Evolutionary conservation across 2,329 filamentous ascomycete species (phyloP), one percentile per base, ranked within the genome.

Genomic region (Mycosphaerella sp.): DNA sequence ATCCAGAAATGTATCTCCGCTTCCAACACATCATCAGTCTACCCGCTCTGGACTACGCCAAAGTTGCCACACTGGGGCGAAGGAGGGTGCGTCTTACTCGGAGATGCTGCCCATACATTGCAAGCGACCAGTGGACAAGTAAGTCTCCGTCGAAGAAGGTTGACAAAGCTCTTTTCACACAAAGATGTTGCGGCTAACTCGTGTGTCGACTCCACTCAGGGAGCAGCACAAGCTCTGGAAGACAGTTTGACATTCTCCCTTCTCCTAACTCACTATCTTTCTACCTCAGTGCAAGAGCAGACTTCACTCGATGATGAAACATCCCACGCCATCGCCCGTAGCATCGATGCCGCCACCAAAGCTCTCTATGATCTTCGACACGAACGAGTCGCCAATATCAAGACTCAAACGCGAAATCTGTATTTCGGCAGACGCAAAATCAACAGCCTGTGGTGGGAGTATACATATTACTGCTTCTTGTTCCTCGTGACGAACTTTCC

Each of bases 61-160:
- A 62, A 66, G 6, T 66, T 80, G 2, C 73, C 74, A 1, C 69
- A 67, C 12, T 79, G 76, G 76, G 65, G 71, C 13, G 60, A 66
- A 6, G 63, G 71, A 14, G 70, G 75, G 0, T 71, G 78, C 7
- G 68, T 81, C 4, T 64, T 82, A 2, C 64, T 81, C 2, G 79
- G 79, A 2, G 79, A 81, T 62, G 77, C 79, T 0, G 78, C 77
- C 0, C 79, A 81, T 62, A 76, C 78, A 0, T 67, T 81, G 50
- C 73, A 75, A 4, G 72, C 79, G 1, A 75, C 73, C 5, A 74
- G 73, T 0, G 77, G 78, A 1, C 21, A 21, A 6, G 21, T 21
- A 21, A 21, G 21, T 21, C 6, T 21, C 21, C 1, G 21, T 21
- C 21, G n/a, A 21, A 21, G 21, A 21, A 1, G 21, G n/a, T n/a